These are phyloP conservation scores for Fusarium solani-melongenae DNA, from an alignment of 2,329 filamentous ascomycete genomes.

Conservation along the genomic window DNA sequence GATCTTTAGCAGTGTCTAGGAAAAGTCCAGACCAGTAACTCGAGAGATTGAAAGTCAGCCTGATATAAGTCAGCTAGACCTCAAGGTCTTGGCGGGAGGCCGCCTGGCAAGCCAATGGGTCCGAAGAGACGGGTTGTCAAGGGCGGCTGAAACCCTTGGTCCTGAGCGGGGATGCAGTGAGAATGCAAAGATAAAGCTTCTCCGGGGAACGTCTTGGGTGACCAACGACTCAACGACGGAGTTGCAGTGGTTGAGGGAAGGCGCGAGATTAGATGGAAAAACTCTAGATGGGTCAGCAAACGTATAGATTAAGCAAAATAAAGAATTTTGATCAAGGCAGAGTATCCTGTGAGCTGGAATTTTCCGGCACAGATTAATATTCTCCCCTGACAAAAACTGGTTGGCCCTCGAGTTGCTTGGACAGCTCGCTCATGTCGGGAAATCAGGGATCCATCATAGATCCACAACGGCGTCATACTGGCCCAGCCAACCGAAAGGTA, in stretches of 20 bases:
- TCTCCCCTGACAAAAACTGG: not conserved
- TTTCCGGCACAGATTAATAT: not conserved
- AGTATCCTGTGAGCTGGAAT: not conserved
- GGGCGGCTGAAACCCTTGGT: not conserved
- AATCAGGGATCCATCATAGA: constrained; percentile 30
- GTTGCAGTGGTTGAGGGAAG: not conserved
- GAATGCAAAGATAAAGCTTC: not conserved
- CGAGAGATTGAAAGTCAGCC: not conserved
- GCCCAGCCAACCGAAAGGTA: constrained; percentile 34
- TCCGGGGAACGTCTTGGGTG: not conserved
- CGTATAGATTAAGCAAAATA: not conserved
- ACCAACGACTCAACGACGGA: not conserved
- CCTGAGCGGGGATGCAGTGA: constrained; percentile 6
- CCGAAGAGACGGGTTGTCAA: constrained; percentile 15
- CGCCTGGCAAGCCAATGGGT: not conserved
- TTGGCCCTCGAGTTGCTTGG: constrained; percentile 7
- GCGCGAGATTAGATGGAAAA: not conserved
- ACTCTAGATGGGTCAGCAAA: not conserved
- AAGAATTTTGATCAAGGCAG: not conserved
- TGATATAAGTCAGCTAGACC: not conserved
- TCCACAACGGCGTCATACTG: constrained; percentile 36
- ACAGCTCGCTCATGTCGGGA: constrained; percentile 11
- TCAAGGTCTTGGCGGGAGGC: constrained; percentile 20
- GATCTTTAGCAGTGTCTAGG: not conserved
- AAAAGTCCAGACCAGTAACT: not conserved